Conservation (phyloP, 139 green algal species). For the Coelastrella sp. region DNA sequence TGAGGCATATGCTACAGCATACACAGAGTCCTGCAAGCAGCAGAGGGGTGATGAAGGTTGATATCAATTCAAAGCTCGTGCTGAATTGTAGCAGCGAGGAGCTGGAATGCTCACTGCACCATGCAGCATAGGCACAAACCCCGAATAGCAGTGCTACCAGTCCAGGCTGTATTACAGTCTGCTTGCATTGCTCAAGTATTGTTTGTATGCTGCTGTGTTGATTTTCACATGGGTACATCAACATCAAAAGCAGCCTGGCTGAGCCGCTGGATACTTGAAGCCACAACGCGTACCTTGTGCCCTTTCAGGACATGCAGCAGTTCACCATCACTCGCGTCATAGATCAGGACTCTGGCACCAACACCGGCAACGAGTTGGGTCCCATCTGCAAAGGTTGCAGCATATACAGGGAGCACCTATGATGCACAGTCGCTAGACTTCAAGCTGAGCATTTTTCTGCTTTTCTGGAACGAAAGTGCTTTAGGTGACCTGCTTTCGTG, state of each 20-base stretch:
- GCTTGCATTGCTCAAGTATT: no score
- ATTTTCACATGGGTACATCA: no score
- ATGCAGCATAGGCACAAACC: not conserved
- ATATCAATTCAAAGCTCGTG: no score
- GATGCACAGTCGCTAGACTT: not conserved
- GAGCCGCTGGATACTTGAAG: no score
- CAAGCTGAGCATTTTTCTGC: not conserved
- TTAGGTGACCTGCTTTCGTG: no score
- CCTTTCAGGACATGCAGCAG: slow-evolving; percentile 83
- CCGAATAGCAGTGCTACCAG: no score
- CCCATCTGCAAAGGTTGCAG: slow-evolving; percentile 67
- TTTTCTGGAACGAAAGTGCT: not conserved
- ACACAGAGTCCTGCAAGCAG: slow-evolving; percentile 76
- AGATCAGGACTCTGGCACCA: slow-evolving; percentile 81
- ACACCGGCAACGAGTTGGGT: slow-evolving; percentile 79
- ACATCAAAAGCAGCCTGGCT: no score
- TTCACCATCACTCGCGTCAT: slow-evolving; percentile 80
- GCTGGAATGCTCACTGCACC: not conserved
- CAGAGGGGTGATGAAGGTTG: not conserved
- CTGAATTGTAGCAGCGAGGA: not conserved
- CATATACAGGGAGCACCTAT: not conserved
- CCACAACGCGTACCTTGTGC: slow-evolving; percentile 66
- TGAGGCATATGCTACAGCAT: slow-evolving; percentile 79
- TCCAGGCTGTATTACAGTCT: no score
- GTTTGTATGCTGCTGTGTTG: not conserved